Evolutionary conservation across 352 stramenopile genomes (phyloP).

Genomic region (Globisporangium orthogonon): DNA sequence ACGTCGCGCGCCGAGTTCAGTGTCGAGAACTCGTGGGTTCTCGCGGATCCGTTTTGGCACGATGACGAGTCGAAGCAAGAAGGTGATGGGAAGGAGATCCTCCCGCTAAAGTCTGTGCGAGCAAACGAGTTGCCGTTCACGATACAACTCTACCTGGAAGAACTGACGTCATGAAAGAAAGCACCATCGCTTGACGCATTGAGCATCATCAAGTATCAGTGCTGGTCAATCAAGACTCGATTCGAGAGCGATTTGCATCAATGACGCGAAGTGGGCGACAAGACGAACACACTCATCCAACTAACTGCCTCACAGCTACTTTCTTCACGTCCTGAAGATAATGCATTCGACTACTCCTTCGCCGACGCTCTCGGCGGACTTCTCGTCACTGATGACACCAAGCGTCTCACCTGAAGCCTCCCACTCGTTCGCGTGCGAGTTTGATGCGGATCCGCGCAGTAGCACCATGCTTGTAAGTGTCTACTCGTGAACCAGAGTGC

Average conservation of each 20-base stretch:
- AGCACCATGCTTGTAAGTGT: conserved; percentile 16
- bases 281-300: too few species aligned
- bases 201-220: too few species aligned
- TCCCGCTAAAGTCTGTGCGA: conserved; percentile 41
- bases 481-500: too few species aligned
- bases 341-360: neutral
- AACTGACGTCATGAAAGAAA: too few species aligned
- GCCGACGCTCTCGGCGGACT: conserved; percentile 6
- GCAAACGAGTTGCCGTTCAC: conserved; percentile 27
- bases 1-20: conserved; percentile 33
- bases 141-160: conserved; percentile 63
- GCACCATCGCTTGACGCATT: too few species aligned
- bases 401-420: neutral
- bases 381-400: conserved; percentile 15
- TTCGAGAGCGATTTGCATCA: too few species aligned
- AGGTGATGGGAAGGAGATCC: conserved; percentile 14
- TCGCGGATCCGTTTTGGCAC: conserved; percentile 49
- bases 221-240: too few species aligned
- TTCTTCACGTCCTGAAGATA: neutral
- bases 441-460: conserved; percentile 7
- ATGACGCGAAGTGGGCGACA: too few species aligned
- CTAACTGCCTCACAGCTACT: too few species aligned
- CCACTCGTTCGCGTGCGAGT: conserved; percentile 7
- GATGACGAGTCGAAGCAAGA: conserved; percentile 20
- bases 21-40: conserved; percentile 59